phyloP scores from a whole-genome alignment of 306 rosid species.

The Cyclanthera cordifolia region DNA sequence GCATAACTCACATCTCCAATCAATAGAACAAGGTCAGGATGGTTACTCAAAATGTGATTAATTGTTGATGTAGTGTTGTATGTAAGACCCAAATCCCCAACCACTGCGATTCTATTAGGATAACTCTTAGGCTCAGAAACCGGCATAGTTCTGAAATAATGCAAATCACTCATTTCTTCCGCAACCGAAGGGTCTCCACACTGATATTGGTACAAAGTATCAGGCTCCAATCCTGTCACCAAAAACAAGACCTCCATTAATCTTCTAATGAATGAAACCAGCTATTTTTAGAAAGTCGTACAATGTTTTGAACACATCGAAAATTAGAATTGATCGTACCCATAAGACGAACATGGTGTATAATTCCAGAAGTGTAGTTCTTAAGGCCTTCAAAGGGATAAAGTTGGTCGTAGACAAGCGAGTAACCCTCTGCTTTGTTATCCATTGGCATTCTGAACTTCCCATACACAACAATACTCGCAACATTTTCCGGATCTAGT shows the following conservation, averaged over 20 bases:
- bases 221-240: slow-evolving; percentile 44
- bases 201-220: slow-evolving; percentile 62
- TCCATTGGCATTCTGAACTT: slow-evolving; percentile 24
- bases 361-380: slow-evolving; percentile 88
- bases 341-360: slow-evolving; percentile 76
- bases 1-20: slow-evolving; percentile 73
- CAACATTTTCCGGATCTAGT: slow-evolving; percentile 45
- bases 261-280: neutral
- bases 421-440: slow-evolving; percentile 39
- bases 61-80: slow-evolving; percentile 75
- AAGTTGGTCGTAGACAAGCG: slow-evolving; percentile 68
- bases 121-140: slow-evolving; percentile 59
- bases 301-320: neutral
- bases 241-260: neutral
- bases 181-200: slow-evolving; percentile 69
- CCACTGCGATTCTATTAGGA: slow-evolving; percentile 71
- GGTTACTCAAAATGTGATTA: slow-evolving; percentile 48
- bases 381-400: slow-evolving; percentile 83
- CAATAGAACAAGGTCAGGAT: slow-evolving; percentile 65
- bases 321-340: slow-evolving; percentile 25
- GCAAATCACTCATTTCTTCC: slow-evolving; percentile 53
- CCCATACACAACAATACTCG: slow-evolving; percentile 59
- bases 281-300: neutral
- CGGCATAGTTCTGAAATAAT: slow-evolving; percentile 78
- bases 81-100: slow-evolving; percentile 84